Evolutionary conservation across 2,329 filamentous ascomycete species (phyloP).

Genomic region (Colletotrichum gloeosporioides): DNA sequence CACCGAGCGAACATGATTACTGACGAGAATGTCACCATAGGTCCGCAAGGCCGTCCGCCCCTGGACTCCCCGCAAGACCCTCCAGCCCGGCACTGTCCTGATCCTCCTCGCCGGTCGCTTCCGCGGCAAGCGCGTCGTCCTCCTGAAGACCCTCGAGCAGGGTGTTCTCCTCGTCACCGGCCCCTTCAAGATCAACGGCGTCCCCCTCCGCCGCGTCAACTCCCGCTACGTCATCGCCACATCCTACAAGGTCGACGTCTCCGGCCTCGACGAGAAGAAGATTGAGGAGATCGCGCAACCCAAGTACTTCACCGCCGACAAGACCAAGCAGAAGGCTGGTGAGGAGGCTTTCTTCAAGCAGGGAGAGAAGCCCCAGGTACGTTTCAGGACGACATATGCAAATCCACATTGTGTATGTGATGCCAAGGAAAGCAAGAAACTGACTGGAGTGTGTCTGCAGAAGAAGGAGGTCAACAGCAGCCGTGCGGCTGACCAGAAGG

Average conservation of each 20-base stretch:
- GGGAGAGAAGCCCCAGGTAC: slow-evolving; percentile 95
- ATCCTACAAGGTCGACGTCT: slow-evolving; percentile 83
- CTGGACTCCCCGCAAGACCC: slow-evolving; percentile 85
- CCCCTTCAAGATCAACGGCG: slow-evolving; percentile 99
- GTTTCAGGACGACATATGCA: slow-evolving; percentile 32
- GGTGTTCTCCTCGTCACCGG: slow-evolving; percentile 99
- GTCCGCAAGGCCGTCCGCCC: slow-evolving; percentile 92
- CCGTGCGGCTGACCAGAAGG: slow-evolving; percentile 97
- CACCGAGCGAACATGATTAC: neutral
- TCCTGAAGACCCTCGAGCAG: slow-evolving; percentile 97
- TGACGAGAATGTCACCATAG: slow-evolving; percentile 52
- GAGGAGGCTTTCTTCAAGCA: slow-evolving; percentile 99
- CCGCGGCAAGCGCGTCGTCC: slow-evolving; percentile 99
- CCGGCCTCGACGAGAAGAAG: slow-evolving; percentile 89
- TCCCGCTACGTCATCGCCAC: slow-evolving; percentile 93
- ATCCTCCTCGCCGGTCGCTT: slow-evolving; percentile 99
- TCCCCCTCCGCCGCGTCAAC: slow-evolving; percentile 94
- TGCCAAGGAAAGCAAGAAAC: slow-evolving; percentile 12
- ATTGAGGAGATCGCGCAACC: slow-evolving; percentile 75
- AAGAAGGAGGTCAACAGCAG: slow-evolving; percentile 96
- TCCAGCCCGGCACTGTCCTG: slow-evolving; percentile 93
- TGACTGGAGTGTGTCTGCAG: slow-evolving; percentile 54
- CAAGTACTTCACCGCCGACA: slow-evolving; percentile 97
- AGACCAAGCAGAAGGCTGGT: slow-evolving; percentile 90
- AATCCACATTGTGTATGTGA: neutral